Base-by-base conservation (phyloP, 2,329 filamentous ascomycete species). In the Aquanectria penicillioides region DNA sequence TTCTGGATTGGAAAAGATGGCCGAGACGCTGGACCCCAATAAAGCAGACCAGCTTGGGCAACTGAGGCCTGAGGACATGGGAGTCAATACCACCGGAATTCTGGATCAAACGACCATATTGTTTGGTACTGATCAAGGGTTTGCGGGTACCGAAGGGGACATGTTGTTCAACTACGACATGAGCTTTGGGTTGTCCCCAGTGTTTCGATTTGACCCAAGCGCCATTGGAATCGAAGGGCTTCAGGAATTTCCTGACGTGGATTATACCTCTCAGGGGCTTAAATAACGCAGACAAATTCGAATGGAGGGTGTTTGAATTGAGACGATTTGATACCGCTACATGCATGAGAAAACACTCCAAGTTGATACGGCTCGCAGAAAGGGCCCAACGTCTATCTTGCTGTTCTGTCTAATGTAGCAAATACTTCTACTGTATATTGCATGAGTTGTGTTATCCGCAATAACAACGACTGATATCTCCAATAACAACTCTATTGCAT, bases 1-100 rank as follows among this genome's bases (percentile, higher is more conserved):
- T 0, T 73, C 76, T 4, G 80, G 80, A 0, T 63, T 82, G 5
- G 79, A 81, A 47, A 80, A 76, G 57, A 74, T 79, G 59, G 62
- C 59, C 5, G 59, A 55, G 17, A 43, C 58, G 10, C 54, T 25
- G 57, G 50, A 33, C n/a, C 69, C 26, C 8, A 58, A 26, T 11
- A 56, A 34, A n/a, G 34, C 40, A 12, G 51, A 49, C 12, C 48
- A 43, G 18, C 23, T 17, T 4, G 15, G 22, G 8, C 22, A 37
- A 18, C 26, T 26, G 25, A 22, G 28, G 29, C 22, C 46, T 29
- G 53, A 52, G 34, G 40, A 43, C 20, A 11, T 38, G 25, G n/a
- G n/a, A n/a, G 54, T 36, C 23, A 41, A 52, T 28, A 18, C 41
- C 5, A 23, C 37, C 10, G 20, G n/a, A n/a, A n/a, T n/a, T n/a